Evolutionary conservation across 805 yeast species (phyloP).

Genomic region (Saccharomyces paradoxus): DNA sequence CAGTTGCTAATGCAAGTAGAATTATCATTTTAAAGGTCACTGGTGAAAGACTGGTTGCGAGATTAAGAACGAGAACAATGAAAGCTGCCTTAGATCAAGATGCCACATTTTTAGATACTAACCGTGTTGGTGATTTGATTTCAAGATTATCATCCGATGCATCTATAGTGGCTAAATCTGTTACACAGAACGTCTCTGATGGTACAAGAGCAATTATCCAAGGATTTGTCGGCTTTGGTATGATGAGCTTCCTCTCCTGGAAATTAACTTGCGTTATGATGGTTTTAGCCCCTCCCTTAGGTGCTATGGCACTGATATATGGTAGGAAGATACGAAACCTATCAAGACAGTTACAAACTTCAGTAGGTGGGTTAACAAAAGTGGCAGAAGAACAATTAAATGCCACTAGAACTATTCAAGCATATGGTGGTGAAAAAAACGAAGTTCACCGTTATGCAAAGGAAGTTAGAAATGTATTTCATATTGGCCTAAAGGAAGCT

Average conservation of each 20-base stretch:
- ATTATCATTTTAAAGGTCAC: constrained; percentile 65
- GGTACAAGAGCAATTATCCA: constrained; percentile 80
- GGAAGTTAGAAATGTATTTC: constrained; percentile 57
- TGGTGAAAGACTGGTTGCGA: constrained; percentile 83
- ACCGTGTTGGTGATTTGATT: constrained; percentile 85
- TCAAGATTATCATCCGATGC: constrained; percentile 85
- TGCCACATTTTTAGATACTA: constrained; percentile 80
- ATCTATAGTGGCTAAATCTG: constrained; percentile 74
- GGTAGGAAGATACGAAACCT: constrained; percentile 71
- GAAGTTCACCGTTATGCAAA: constrained; percentile 70
- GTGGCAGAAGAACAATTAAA: constrained; percentile 87
- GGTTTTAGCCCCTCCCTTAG: constrained; percentile 73
- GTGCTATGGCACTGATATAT: constrained; percentile 69
- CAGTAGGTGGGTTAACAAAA: constrained; percentile 77
- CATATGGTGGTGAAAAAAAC: constrained; percentile 75
- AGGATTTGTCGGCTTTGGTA: constrained; percentile 77
- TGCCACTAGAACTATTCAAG: constrained; percentile 79
- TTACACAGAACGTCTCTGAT: constrained; percentile 84
- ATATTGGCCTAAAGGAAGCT: constrained; percentile 75
- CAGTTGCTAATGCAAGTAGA: constrained; percentile 73
- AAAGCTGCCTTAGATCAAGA: constrained; percentile 76
- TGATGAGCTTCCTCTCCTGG: constrained; percentile 86
- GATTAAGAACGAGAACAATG: constrained; percentile 69
- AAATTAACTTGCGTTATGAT: constrained; percentile 77
- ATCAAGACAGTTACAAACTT: constrained; percentile 71